Base-by-base conservation (phyloP, 768 basidiomycete genomes). In the Coprinopsis sp. region DNA sequence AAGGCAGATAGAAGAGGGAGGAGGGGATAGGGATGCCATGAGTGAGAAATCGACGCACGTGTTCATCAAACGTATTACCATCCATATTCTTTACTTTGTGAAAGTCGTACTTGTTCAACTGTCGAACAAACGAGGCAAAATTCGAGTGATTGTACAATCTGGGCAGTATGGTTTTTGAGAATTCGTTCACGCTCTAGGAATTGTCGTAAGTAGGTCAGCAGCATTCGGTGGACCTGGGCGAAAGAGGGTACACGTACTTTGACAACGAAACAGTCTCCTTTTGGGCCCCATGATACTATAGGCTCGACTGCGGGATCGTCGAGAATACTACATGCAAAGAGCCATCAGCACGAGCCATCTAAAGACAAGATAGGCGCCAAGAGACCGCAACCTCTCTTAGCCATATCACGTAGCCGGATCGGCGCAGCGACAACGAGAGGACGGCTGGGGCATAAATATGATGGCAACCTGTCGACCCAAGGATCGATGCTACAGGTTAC, bases 31-130 rank as follows among this genome's bases (percentile, higher is more conserved):
- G 22, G 30, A 24, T 22, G 39, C 46, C 22, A 29, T 18, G 14
- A 28, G 19, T 23, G 19, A 28, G 28, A 23, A 33, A 27, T 14
- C 28, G 6, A 66, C 73, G 14, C 56, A 77, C 76, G 67, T 85
- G 73, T 67, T 79, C 82, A 11, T 75, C 75, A 51, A 73, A 90
- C 52, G 82, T 78, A 60, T 79, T 72, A 55, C 90, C 90, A 53
- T 92, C 91, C 2, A 81, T 82, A 57, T 88, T 91, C 65, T 94
- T 94, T 52, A 93, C 87, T 73, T 95, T 95, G 74, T 94, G 92
- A 55, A 95, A 95, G 66, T 94, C 92, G 62, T 95, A 95, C 64
- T 94, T 95, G 75, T 95, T 95, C 27, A 95, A 73, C 64, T 95
- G 92, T 8, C 91, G 78, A 4, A 95, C 92, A 60, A 95, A 95